Evolutionary conservation across 768 basidiomycete species (phyloP).

Genomic region (Tricholoma hemisulphureum): DNA sequence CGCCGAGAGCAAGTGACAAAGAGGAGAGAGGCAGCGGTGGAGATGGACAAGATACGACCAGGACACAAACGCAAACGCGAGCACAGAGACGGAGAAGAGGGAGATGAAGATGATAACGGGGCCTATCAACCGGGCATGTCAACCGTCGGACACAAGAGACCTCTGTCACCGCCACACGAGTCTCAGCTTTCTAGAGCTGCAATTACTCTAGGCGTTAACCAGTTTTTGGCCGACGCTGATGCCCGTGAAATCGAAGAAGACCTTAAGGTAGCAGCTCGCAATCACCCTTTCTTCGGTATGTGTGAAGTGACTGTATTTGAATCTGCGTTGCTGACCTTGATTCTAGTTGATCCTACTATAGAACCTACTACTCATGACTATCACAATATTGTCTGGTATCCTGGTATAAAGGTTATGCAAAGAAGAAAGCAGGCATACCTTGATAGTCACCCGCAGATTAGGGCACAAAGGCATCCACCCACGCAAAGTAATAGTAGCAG

Average conservation of each 20-base stretch:
- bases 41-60: neutral
- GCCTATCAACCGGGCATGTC: neutral
- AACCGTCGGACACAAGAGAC: neutral
- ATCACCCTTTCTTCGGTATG: neutral
- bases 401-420: neutral
- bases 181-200: neutral
- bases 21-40: neutral
- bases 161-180: neutral
- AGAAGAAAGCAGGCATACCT: conserved; percentile 2
- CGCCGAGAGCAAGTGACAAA: neutral
- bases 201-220: neutral
- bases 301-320: neutral
- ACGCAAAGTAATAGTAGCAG: too few species aligned
- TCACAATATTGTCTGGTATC: neutral
- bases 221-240: neutral
- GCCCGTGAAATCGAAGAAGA: neutral
- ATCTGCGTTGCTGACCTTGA: neutral
- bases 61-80: neutral
- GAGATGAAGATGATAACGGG: neutral
- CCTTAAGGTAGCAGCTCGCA: neutral
- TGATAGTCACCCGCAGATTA: neutral
- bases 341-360: neutral
- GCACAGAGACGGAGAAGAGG: neutral
- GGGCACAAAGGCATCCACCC: neutral
- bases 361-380: neutral